Evolutionary conservation across 139 green algal genomes (phyloP).

Genomic region (Nannochloris sp.): DNA sequence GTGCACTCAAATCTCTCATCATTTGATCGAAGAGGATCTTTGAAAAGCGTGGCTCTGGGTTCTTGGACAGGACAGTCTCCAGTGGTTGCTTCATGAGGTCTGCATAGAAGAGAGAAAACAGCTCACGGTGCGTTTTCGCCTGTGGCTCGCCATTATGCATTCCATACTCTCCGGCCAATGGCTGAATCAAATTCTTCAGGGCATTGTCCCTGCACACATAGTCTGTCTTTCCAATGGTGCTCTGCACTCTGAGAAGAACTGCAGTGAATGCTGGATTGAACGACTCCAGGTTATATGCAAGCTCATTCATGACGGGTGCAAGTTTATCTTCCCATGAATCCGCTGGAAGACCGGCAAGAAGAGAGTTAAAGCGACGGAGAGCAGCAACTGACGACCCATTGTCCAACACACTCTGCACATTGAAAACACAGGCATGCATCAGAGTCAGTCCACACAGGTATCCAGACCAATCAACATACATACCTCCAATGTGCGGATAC

Average conservation of each 20-base stretch:
- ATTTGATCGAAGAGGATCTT: slow-evolving; percentile 63
- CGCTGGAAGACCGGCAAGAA: slow-evolving; percentile 46
- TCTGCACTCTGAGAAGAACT: slow-evolving; percentile 68
- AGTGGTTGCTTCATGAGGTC: slow-evolving; percentile 57
- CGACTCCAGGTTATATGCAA: slow-evolving; percentile 87
- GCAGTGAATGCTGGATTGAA: slow-evolving; percentile 91
- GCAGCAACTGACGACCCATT: slow-evolving; percentile 49
- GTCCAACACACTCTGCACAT: slow-evolving; percentile 63
- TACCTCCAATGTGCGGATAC: too few relatives aligned
- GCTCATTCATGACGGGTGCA: slow-evolving; percentile 75
- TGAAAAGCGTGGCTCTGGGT: slow-evolving; percentile 35
- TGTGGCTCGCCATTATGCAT: slow-evolving; percentile 80
- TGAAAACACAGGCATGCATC: too few relatives aligned
- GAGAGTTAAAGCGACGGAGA: slow-evolving; percentile 73
- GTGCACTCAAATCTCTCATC: slow-evolving; percentile 64
- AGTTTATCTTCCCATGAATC: slow-evolving; percentile 65
- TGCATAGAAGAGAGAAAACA: slow-evolving; percentile 79
- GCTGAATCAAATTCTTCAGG: slow-evolving; percentile 84
- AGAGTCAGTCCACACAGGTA: too few relatives aligned
- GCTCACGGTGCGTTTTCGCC: slow-evolving; percentile 63
- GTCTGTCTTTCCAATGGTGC: slow-evolving; percentile 66
- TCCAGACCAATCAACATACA: too few relatives aligned
- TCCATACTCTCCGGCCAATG: slow-evolving; percentile 86
- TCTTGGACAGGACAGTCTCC: slow-evolving; percentile 42
- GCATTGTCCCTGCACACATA: slow-evolving; percentile 75